phyloP scores from a whole-genome alignment of 495 filamentous ascomycete genomes.

The Staphylotrichum longicolle region DNA sequence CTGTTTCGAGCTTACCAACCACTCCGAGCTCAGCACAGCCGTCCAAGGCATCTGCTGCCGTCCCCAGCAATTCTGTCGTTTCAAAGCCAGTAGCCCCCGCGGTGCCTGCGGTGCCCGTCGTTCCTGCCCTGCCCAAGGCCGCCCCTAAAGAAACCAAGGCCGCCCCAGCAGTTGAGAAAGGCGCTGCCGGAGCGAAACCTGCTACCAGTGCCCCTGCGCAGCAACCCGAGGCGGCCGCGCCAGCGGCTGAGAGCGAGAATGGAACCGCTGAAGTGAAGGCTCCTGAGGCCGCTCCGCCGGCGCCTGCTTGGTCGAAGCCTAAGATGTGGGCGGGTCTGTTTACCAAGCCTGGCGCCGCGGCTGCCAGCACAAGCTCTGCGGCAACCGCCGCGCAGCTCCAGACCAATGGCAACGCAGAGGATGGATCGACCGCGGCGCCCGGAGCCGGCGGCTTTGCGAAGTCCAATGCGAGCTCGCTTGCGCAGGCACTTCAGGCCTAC shows the following conservation, averaged over 20 bases:
- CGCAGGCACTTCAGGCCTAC: slow-evolving; percentile 68
- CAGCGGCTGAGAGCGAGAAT: slow-evolving; percentile 26
- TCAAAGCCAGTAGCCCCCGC: slow-evolving; percentile 55
- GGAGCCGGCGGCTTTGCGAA: slow-evolving; percentile 43
- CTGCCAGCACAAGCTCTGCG: slow-evolving; percentile 29
- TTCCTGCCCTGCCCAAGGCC: slow-evolving; percentile 64
- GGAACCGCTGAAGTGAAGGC: slow-evolving; percentile 22
- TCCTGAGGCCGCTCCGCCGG: slow-evolving; percentile 33
- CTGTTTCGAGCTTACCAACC: slow-evolving; percentile 65
- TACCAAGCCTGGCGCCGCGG: slow-evolving; percentile 46
- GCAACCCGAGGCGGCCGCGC: slow-evolving; percentile 29
- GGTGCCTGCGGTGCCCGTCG: slow-evolving; percentile 64
- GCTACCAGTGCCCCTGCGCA: slow-evolving; percentile 1
- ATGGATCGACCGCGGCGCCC: slow-evolving; percentile 18
- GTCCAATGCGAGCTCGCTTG: slow-evolving; percentile 62
- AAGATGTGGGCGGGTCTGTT: slow-evolving; percentile 81
- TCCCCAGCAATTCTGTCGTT: slow-evolving; percentile 29
- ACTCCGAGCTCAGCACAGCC: slow-evolving; percentile 62
- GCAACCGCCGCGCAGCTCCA: slow-evolving; percentile 29
- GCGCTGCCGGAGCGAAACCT: slow-evolving; percentile 20
- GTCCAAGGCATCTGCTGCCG: slow-evolving; percentile 34
- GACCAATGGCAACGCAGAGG: slow-evolving; percentile 26
- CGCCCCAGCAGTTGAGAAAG: slow-evolving; percentile 35
- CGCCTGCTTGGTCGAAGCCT: slow-evolving; percentile 50
- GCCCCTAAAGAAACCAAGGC: slow-evolving; percentile 40